These are phyloP conservation scores for Lachnellula willkommii DNA, from an alignment of 2,329 filamentous ascomycete genomes.

Conservation along the genomic window DNA sequence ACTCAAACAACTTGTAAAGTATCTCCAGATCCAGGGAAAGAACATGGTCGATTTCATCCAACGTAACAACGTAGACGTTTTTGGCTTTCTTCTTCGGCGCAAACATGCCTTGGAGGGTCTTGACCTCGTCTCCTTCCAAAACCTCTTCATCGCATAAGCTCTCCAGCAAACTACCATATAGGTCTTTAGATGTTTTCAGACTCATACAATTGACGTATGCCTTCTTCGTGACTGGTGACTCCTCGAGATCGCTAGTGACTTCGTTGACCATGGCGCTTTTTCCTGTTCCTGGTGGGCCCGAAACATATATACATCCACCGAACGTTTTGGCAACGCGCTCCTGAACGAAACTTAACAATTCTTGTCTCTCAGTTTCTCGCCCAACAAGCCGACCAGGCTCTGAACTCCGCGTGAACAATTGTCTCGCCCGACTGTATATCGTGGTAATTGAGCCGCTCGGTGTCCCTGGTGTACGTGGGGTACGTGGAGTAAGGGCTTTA, in stretches of 20 bases:
- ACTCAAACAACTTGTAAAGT: conserved; percentile 92
- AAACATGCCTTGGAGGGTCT: conserved; percentile 66
- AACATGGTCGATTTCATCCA: conserved; percentile 95
- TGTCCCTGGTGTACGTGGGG: conserved; percentile 68
- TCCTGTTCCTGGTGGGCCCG: conserved; percentile 89
- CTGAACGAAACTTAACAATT: conserved; percentile 65
- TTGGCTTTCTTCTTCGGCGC: conserved; percentile 52
- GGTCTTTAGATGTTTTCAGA: conserved; percentile 78
- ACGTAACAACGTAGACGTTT: conserved; percentile 70
- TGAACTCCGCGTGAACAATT: conserved; percentile 68
- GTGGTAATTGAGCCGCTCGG: conserved; percentile 62
- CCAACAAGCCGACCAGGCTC: conserved; percentile 31
- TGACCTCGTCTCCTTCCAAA: conserved; percentile 61
- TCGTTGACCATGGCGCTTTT: conserved; percentile 92
- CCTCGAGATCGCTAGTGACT: conserved; percentile 57
- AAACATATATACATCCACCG: conserved; percentile 87
- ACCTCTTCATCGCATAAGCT: conserved; percentile 58
- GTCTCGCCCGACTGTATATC: conserved; percentile 80
- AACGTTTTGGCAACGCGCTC: conserved; percentile 54
- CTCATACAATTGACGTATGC: conserved; percentile 96
- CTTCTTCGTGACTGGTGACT: conserved; percentile 52
- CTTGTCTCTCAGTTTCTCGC: conserved; percentile 47
- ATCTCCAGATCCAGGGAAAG: conserved; percentile 83
- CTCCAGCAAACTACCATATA: conserved; percentile 74
- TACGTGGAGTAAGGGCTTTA: conserved; percentile 70